phyloP scores from a whole-genome alignment of 768 basidiomycete species.

The Amylocystis lapponica region DNA sequence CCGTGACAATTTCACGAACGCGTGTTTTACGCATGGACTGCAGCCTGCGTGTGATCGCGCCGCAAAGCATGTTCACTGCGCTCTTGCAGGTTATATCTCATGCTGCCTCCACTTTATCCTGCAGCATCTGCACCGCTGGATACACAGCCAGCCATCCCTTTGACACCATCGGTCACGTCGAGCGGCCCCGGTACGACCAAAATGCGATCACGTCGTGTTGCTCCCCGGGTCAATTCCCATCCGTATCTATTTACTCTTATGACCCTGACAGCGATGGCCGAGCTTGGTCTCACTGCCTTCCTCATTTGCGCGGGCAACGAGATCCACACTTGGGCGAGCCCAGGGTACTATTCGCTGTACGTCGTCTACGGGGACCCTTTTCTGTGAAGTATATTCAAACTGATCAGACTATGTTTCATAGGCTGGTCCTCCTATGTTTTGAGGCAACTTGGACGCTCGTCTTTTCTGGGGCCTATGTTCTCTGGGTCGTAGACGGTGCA shows the following conservation, averaged over 20 bases:
- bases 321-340: slow-evolving; percentile 51
- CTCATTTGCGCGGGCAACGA: slow-evolving; percentile 66
- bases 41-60: slow-evolving; percentile 8
- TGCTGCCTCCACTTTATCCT: neutral
- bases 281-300: slow-evolving; percentile 71
- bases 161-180: neutral
- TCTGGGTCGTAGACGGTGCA: slow-evolving; percentile 65
- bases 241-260: slow-evolving; percentile 44
- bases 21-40: slow-evolving; percentile 14
- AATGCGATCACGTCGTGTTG: slow-evolving; percentile 10
- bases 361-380: slow-evolving; percentile 22
- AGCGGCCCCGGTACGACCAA: slow-evolving; percentile 2
- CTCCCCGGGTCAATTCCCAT: slow-evolving; percentile 19
- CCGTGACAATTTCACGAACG: neutral
- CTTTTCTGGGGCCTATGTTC: slow-evolving; percentile 62
- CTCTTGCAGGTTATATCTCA: too few relatives aligned
- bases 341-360: slow-evolving; percentile 60
- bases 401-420: slow-evolving; percentile 9
- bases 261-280: slow-evolving; percentile 60
- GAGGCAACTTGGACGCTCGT: slow-evolving; percentile 57
- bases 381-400: neutral
- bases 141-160: too few relatives aligned
- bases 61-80: too few relatives aligned
- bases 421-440: slow-evolving; percentile 27
- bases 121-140: too few relatives aligned